Percentiles rank a stretch among this genome's conserved stretches.
Evolutionary conservation across 164 flowering plant genomes (phyloP).

Genomic region (Cinnamomum chago): DNA sequence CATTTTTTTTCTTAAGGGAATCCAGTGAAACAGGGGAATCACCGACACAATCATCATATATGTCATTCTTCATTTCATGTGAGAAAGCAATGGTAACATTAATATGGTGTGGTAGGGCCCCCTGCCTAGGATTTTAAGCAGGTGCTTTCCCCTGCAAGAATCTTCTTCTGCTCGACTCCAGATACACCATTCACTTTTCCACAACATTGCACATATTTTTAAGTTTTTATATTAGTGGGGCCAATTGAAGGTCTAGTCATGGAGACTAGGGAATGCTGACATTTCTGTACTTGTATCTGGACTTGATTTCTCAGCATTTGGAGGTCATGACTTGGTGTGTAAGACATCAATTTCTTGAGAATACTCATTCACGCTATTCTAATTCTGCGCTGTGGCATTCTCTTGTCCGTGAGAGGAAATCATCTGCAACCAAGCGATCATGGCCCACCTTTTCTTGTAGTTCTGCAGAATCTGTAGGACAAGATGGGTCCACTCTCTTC

Average conservation of each 20-base stretch:
- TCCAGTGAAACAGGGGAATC: too few species aligned
- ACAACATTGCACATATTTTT: background rate
- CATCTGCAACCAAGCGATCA: slow-evolving; percentile 67
- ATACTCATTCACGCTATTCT: slow-evolving; percentile 47
- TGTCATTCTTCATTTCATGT: too few species aligned
- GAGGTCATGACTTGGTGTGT: slow-evolving; percentile 85
- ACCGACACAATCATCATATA: too few species aligned
- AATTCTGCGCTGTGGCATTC: slow-evolving; percentile 51
- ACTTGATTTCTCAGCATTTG: slow-evolving; percentile 62
- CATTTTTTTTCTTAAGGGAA: too few species aligned
- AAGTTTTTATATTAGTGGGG: background rate
- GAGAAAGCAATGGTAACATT: too few species aligned
- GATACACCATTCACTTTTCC: background rate
- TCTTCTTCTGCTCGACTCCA: background rate
- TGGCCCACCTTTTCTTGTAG: slow-evolving; percentile 62
- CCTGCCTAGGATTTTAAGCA: too few species aligned
- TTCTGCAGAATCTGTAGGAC: slow-evolving; percentile 35
- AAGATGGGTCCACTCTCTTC: slow-evolving; percentile 59
- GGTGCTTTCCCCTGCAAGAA: background rate
- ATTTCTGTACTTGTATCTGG: slow-evolving; percentile 6
- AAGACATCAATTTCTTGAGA: slow-evolving; percentile 75
- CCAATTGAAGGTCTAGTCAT: background rate
- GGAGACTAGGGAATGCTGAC: background rate
- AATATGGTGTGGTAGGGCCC: too few species aligned
- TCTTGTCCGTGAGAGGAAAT: slow-evolving; percentile 57